Evolutionary conservation across 345 rosid genomes (phyloP).

Genomic region (Eucalyptus cloeziana): DNA sequence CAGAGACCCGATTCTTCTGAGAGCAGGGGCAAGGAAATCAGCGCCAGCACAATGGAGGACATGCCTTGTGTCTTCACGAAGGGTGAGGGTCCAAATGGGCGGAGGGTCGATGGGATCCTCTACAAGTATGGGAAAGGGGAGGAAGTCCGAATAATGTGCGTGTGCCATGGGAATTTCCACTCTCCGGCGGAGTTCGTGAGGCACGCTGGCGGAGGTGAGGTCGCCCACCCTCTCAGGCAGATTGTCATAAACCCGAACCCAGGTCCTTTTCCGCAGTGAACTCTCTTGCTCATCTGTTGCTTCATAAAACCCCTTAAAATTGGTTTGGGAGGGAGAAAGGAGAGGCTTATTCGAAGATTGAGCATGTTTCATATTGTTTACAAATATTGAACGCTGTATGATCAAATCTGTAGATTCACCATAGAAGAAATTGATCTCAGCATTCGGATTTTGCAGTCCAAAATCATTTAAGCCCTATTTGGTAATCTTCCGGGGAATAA

Average conservation of each 20-base stretch:
- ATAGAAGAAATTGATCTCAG: neutral
- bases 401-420: neutral
- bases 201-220: conserved; percentile 34
- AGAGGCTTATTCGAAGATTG: neutral
- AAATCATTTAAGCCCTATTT: neutral
- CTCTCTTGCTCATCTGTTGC: neutral
- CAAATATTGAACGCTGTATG: neutral
- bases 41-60: conserved; percentile 11
- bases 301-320: neutral
- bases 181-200: conserved; percentile 39
- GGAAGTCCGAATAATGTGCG: conserved; percentile 39
- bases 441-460: neutral
- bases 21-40: conserved; percentile 2
- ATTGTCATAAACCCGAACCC: conserved; percentile 24
- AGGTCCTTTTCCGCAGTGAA: neutral
- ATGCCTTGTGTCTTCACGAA: conserved; percentile 39
- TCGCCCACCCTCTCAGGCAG: conserved; percentile 29
- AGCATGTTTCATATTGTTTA: neutral
- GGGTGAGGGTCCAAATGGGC: conserved; percentile 32
- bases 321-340: neutral
- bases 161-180: conserved; percentile 41
- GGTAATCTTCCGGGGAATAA: too few species aligned
- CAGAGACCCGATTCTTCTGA: neutral
- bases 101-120: conserved; percentile 35
- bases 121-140: conserved; percentile 35